These are phyloP conservation scores for Umbelopsis sp. DNA, from an alignment of 192 early-diverging fungal genomes.

Conservation along the genomic window DNA sequence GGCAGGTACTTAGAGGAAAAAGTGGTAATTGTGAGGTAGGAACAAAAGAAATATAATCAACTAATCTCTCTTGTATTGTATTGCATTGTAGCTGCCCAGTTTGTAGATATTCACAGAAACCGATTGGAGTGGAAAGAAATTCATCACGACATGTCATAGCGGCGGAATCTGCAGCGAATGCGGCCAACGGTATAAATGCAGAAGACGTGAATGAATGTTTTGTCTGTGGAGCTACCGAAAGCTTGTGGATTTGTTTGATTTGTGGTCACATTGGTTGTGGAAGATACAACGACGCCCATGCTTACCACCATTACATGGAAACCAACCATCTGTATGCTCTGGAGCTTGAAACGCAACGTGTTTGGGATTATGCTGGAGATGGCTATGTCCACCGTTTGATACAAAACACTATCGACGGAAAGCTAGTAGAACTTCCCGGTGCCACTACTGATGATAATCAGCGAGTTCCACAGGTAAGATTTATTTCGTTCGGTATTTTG, in stretches of 20 bases:
- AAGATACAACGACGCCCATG: constrained; percentile 88
- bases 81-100: constrained; percentile 76
- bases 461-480: not conserved
- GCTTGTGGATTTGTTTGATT: constrained; percentile 96
- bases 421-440: constrained; percentile 84
- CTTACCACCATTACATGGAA: constrained; percentile 81
- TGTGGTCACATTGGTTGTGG: constrained; percentile 97
- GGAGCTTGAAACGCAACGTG: constrained; percentile 93
- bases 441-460: constrained; percentile 22
- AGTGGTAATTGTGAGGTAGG: not conserved
- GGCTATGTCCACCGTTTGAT: constrained; percentile 95
- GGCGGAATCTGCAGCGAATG: not conserved
- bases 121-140: constrained; percentile 22
- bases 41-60: not conserved
- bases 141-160: not conserved
- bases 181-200: not conserved
- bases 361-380: constrained; percentile 99
- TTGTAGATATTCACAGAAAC: constrained; percentile 80
- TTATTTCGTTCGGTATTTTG: no score
- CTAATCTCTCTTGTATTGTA: not conserved
- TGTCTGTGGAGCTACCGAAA: constrained; percentile 72
- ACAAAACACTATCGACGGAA: constrained; percentile 90
- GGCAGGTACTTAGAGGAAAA: constrained; percentile 39
- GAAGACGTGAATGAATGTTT: constrained; percentile 58
- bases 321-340: constrained; percentile 88